Evolutionary conservation across 129 eudicot genomes (phyloP), one percentile per base, ranked within the genome.

Genomic region (Escallonia herrerae): DNA sequence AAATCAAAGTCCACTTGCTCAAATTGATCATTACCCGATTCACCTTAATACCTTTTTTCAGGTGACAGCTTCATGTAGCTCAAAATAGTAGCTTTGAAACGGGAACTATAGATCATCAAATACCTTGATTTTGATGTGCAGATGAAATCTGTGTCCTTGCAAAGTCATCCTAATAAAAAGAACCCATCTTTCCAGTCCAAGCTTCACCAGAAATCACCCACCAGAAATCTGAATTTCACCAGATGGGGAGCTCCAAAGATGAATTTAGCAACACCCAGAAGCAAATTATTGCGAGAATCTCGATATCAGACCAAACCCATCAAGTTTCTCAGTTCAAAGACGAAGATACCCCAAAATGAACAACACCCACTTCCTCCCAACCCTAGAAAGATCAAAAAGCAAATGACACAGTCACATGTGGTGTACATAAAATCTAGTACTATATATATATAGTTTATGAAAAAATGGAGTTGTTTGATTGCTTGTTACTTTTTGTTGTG

Each of bases 161-260:
- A 38, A 39, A 39, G 15, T 65, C 51, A n/a, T 65, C 53, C 13
- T 53, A 40, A 52, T 58, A 38, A 11, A 42, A 65, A 49, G 60
- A 74, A 62, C 13, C 41, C 65, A 62, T 39, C 61, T 48, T 44
- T 48, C 8, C n/a, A n/a, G 33, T 15, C 9, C 7, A 63, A 63
- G 47, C 57, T 47, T 2, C 7, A 6, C 59, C 62, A 22, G 13
- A 5, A 68, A 62, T 3, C 38, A 6, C 3, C 0, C 5, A 44
- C 73, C 49, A 14, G 8, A 69, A 22, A 50, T 40, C 65, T 6
- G 45, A 56, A 58, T 59, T 51, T 39, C 38, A 40, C 3, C 59
- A 38, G 15, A 60, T 15, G 41, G 45, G 42, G 45, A 54, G 43
- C 62, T 66, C 33, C 15, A 14, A 8, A 7, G 2, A 66, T 12